phyloP scores from a whole-genome alignment of 495 filamentous ascomycete species.

The Darksidea phi region DNA sequence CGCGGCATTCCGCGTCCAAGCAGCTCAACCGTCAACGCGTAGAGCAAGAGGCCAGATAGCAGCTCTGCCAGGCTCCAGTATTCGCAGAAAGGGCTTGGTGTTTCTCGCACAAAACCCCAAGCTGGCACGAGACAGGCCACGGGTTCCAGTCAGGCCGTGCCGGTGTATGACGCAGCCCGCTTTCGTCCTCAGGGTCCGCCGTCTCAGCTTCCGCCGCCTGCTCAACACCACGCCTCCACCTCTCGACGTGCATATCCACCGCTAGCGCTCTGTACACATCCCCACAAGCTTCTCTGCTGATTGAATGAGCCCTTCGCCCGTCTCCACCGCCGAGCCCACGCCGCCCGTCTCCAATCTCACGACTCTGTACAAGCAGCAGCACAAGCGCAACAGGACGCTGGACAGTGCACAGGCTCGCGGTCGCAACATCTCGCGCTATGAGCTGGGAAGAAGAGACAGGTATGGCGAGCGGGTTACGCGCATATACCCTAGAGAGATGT shows the following conservation, averaged over 20 bases:
- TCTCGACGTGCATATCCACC: neutral
- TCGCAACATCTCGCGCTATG: conserved; percentile 36
- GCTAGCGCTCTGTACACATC: neutral
- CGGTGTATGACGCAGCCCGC: conserved; percentile 21
- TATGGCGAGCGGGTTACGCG: conserved; percentile 35
- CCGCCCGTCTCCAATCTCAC: conserved; percentile 18
- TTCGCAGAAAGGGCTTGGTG: neutral
- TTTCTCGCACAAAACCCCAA: neutral
- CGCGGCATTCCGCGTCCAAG: neutral
- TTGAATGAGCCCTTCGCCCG: conserved; percentile 40
- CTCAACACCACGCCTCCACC: neutral
- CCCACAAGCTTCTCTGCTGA: conserved; percentile 2
- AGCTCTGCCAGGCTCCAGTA: conserved; percentile 17
- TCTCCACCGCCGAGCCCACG: conserved; percentile 22
- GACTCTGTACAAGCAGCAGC: conserved; percentile 31
- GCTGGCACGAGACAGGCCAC: conserved; percentile 14
- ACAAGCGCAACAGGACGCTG: conserved; percentile 28
- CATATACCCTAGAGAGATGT: conserved; percentile 39
- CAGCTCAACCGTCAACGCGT: neutral
- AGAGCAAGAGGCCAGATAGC: conserved; percentile 15
- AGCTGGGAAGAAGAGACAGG: conserved; percentile 40
- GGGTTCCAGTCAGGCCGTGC: conserved; percentile 5
- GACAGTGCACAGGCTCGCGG: conserved; percentile 31
- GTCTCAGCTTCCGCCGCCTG: neutral
- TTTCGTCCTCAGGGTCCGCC: conserved; percentile 3